Evolutionary conservation across 2,329 filamentous ascomycete species (phyloP).

Genomic region (Endoconidiophora laricicola): DNA sequence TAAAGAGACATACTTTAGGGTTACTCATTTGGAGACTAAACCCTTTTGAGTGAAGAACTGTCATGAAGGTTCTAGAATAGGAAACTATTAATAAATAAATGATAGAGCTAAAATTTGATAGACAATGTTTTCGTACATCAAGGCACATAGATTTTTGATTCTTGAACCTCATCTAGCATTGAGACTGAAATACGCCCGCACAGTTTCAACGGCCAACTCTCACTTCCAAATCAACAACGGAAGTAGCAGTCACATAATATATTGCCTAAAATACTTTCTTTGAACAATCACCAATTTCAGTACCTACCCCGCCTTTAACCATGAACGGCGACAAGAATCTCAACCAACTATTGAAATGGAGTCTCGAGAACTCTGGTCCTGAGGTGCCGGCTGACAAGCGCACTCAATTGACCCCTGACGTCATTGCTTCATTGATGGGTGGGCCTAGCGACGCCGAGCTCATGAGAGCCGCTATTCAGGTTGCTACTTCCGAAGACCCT

Average conservation of each 20-base stretch:
- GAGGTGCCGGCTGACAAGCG: constrained; percentile 20
- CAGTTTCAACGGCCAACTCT: no score
- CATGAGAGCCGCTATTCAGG: constrained; percentile 71
- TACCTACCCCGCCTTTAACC: constrained; percentile 8
- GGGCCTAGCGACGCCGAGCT: constrained; percentile 81
- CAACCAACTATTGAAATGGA: constrained; percentile 69
- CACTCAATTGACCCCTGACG: constrained; percentile 45
- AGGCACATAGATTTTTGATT: not conserved
- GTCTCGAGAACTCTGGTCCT: constrained; percentile 33
- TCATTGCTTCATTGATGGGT: constrained; percentile 60
- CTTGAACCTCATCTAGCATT: no score
- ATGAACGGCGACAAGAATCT: constrained; percentile 33
- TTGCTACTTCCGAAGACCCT: constrained; percentile 45
- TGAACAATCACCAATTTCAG: not conserved
- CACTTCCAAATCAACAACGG: no score
- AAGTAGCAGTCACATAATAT: not conserved
- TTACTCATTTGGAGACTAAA: not conserved
- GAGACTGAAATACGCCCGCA: no score
- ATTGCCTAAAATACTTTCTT: not conserved
- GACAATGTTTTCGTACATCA: not conserved
- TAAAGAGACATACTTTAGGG: not conserved
- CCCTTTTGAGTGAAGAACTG: not conserved
- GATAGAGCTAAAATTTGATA: not conserved
- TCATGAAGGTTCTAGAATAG: constrained; percentile 13
- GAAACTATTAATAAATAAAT: not conserved